These are phyloP conservation scores for Croton setiger DNA, from an alignment of 441 rosid species.

Conservation along the genomic window DNA sequence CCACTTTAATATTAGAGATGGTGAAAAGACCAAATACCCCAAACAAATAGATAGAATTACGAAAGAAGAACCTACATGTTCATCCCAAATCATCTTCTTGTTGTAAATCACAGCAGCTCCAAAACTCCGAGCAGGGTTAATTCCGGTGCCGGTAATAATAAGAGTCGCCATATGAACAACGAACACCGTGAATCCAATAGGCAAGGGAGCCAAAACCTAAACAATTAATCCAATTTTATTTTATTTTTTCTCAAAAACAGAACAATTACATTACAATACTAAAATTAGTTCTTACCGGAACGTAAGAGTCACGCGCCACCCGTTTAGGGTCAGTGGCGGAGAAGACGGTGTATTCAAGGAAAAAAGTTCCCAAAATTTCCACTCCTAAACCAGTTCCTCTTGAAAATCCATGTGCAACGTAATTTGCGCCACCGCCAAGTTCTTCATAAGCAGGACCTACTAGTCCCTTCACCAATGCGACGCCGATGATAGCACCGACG, in stretches of 20 bases:
- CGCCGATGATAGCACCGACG: slow-evolving; percentile 65
- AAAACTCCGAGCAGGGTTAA: slow-evolving; percentile 22
- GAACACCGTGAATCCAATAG: slow-evolving; percentile 22
- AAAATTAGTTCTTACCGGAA: slow-evolving; percentile 47
- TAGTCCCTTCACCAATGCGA: slow-evolving; percentile 56
- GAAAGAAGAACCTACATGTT: not conserved
- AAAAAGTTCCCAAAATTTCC: slow-evolving; percentile 62
- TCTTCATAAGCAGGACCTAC: slow-evolving; percentile 37
- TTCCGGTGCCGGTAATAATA: slow-evolving; percentile 20
- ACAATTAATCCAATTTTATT: not conserved
- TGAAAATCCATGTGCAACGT: slow-evolving; percentile 41
- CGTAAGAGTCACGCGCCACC: slow-evolving; percentile 66
- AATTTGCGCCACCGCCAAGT: slow-evolving; percentile 60
- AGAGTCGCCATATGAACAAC: slow-evolving; percentile 23
- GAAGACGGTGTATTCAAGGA: slow-evolving; percentile 62
- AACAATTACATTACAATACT: slow-evolving; percentile 22
- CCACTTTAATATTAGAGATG: too few species aligned
- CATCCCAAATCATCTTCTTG: slow-evolving; percentile 13
- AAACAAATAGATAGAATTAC: too few species aligned
- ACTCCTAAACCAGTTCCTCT: slow-evolving; percentile 59
- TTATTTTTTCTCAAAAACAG: too few species aligned
- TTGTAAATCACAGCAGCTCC: slow-evolving; percentile 22
- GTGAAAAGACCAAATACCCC: too few species aligned
- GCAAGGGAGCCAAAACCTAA: slow-evolving; percentile 23
- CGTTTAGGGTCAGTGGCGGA: slow-evolving; percentile 79